Evolutionary conservation across 129 eudicot genomes (phyloP), one percentile per base, ranked within the genome.

Genomic region (Centaurea solstitialis): DNA sequence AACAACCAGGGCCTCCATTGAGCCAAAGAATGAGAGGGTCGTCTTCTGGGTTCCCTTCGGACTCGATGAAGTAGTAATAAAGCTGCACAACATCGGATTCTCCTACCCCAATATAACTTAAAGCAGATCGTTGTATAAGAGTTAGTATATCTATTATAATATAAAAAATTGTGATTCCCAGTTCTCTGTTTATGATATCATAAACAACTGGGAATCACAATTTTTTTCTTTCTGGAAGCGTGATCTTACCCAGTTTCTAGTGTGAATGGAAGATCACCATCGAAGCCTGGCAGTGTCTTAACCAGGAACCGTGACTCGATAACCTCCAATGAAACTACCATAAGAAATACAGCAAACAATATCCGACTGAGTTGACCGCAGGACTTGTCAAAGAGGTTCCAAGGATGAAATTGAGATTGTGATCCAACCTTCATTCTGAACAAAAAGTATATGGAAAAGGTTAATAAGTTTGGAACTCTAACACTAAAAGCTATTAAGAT

Each of bases 1-100:
- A 82, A 59, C 86, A 82, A 38, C 86, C 86, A 6, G 86, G 86
- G 47, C 86, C 86, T 68, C 82, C 82, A 64, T 9, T 41, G 10
- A 77, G 70, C 79, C 82, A 72, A 53, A 82, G 66, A 43, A 82
- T 23, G 70, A 82, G 81, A 17, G 86, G 86, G 81, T 82, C 86
- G 0, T 70, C 64, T 26, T 68, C 20, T 5, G 86, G 86, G 73
- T 72, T 72, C 77, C 70, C 74, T 75, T 81, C 72, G 11, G 85
- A 81, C 43, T 75, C 80, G 23, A 81, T 7, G 66, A 81, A 82
- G 69, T 82, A 82, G 50, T 82, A 82, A 50, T 68, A 82, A 6
- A 82, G 24, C 41, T 80, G 79, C 67, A 80, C 84, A 17, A 65
- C 68, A n/a, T 82, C 43, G 8, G 22, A 69, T 69, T 82, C 76